Evolutionary conservation across 805 yeast species (phyloP), one percentile per base, ranked within the genome.

Genomic region (Ogataea wickerhamii): DNA sequence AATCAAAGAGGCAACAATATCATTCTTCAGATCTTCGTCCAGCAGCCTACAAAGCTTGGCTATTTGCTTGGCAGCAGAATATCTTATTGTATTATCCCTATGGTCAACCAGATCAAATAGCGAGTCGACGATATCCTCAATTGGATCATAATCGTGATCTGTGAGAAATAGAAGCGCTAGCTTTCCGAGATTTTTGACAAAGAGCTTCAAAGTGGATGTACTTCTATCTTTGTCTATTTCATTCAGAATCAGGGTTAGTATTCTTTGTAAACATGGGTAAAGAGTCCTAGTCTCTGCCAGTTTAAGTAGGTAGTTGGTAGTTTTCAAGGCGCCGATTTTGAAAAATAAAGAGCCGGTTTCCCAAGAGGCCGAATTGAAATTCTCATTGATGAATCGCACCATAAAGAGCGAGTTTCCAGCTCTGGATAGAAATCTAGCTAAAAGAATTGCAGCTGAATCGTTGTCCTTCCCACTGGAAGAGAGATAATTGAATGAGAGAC

Each of bases 1-100:
- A 1, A 71, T 12, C 37, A 73, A 39, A 34, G 53, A 60, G 3
- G 26, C 18, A 2, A 68, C 56, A 13, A 76, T 40, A 38, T 78
- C 82, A 5, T 53, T 50, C n/a, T 65, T 67, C 44, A 69, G 65
- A 18, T 58, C 58, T 0, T 45, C 38, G 1, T 64, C 60, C 12
- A 66, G 47, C 5, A 49, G 43, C 0, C 56, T 36, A 8, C 64
- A 54, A 4, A 86, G 53, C 31, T 75, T 67, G 4, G 83, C 74
- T 19, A 83, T 56, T 18, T 80, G 77, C 53, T 82, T 83, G 1
- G 96, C 84, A 23, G 81, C 64, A 1, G 77, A 64, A 45, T 80
- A 80, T 37, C 96, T 62, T 3, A 82, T 71, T 2, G 65, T 61
- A 0, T 84, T 75, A 37, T 76, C 84, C 24, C 57, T 61, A 32